Evolutionary conservation across 2,329 filamentous ascomycete genomes (phyloP).

Genomic region (Xenosphaeropsis pyriputrescens): DNA sequence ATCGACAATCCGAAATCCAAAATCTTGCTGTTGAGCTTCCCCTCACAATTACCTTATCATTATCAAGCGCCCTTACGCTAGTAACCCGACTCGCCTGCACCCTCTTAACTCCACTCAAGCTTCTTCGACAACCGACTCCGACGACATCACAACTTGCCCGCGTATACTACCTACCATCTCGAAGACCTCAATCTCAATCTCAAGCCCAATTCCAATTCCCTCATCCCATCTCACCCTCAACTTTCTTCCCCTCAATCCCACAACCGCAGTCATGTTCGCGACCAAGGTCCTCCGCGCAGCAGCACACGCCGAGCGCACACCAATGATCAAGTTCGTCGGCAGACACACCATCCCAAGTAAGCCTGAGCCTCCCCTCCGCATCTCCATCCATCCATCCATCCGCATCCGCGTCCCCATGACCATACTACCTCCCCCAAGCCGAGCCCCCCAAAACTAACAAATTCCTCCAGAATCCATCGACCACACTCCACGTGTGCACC

Average conservation of each 20-base stretch:
- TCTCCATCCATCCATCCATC: neutral
- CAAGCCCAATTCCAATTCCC: neutral
- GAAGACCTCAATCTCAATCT: neutral
- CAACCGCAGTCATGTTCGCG: constrained; percentile 19
- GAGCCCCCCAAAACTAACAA: constrained; percentile 3
- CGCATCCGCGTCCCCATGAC: too few species aligned
- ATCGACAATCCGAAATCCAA: too few species aligned
- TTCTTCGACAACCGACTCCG: too few species aligned
- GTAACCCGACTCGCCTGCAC: too few species aligned
- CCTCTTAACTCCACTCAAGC: too few species aligned
- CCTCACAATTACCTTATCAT: too few species aligned
- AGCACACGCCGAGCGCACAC: constrained; percentile 19
- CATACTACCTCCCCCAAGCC: too few species aligned
- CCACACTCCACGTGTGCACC: constrained; percentile 41
- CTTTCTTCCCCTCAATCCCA: neutral
- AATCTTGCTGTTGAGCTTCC: too few species aligned
- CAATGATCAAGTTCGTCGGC: constrained; percentile 26
- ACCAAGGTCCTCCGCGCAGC: constrained; percentile 20
- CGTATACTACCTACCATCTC: neutral
- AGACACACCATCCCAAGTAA: constrained; percentile 23
- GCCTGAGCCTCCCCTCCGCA: constrained; percentile 4
- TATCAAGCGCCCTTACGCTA: too few species aligned
- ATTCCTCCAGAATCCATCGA: constrained; percentile 31
- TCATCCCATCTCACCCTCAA: too few species aligned
- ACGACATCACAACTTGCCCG: neutral